Conservation (phyloP, 306 rosid genomes). For the Adenanthera pavonina region DNA sequence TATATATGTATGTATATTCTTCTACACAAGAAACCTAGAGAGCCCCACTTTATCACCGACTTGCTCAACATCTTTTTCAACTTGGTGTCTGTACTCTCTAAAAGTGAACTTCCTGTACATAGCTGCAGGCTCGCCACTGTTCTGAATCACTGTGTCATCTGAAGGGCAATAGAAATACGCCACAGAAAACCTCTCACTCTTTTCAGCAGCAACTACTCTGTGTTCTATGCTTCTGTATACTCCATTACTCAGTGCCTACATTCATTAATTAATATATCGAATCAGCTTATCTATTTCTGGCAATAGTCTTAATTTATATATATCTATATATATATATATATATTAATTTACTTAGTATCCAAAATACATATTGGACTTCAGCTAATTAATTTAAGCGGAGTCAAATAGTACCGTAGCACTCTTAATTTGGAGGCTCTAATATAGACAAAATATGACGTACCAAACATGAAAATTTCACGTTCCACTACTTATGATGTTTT, state of each 20-base stretch:
- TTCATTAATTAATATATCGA: background rate
- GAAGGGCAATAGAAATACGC: conserved; percentile 84
- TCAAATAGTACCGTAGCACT: too few species aligned
- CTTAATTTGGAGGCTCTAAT: background rate
- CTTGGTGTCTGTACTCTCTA: conserved; percentile 60
- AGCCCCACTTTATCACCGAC: conserved; percentile 84
- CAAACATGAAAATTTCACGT: background rate
- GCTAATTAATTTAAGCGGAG: too few species aligned
- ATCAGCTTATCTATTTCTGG: background rate
- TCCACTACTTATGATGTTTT: background rate
- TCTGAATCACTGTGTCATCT: conserved; percentile 50
- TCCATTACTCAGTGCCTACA: conserved; percentile 78
- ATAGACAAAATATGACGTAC: background rate
- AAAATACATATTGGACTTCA: too few species aligned
- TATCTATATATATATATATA: too few species aligned
- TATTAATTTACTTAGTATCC: too few species aligned
- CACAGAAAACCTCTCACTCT: conserved; percentile 67
- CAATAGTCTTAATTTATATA: too few species aligned
- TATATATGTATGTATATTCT: too few species aligned
- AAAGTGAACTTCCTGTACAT: conserved; percentile 66
- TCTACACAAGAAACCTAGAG: conserved; percentile 58
- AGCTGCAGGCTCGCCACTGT: conserved; percentile 46
- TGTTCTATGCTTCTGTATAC: conserved; percentile 75
- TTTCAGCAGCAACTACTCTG: conserved; percentile 55
- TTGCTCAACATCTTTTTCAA: conserved; percentile 56